These are phyloP conservation scores for Gilbertella persicaria DNA, from an alignment of 371 early-diverging fungal genomes.

Conservation along the genomic window DNA sequence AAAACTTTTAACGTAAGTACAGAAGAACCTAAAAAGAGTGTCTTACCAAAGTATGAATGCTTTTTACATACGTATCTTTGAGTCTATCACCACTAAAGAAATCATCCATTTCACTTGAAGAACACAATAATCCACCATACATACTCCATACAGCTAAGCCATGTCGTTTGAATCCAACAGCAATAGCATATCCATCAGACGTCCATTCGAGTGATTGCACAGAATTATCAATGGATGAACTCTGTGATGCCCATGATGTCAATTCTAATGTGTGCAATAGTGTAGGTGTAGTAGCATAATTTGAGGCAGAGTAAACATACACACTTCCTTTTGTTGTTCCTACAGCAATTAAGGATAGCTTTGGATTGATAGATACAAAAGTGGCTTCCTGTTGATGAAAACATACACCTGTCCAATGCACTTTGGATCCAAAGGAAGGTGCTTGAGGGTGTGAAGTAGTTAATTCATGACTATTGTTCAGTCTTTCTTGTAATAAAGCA, in stretches of 20 bases:
- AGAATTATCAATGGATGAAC: neutral
- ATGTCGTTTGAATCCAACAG: slow-evolving; percentile 64
- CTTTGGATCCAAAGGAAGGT: slow-evolving; percentile 33
- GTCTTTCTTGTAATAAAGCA: slow-evolving; percentile 5
- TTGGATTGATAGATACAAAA: slow-evolving; percentile 43
- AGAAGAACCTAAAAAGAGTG: neutral
- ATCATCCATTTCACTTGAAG: slow-evolving; percentile 49
- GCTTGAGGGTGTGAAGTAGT: slow-evolving; percentile 13
- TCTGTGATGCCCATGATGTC: slow-evolving; percentile 19
- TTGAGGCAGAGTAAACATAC: slow-evolving; percentile 42
- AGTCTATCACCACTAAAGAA: slow-evolving; percentile 24
- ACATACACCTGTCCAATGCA: slow-evolving; percentile 42
- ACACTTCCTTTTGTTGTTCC: slow-evolving; percentile 44
- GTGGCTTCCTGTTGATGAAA: slow-evolving; percentile 42
- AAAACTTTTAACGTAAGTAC: slow-evolving; percentile 55
- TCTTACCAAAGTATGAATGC: slow-evolving; percentile 62
- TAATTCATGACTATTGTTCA: slow-evolving; percentile 3
- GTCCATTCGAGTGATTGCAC: slow-evolving; percentile 67
- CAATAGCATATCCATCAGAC: slow-evolving; percentile 74
- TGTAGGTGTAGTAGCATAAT: slow-evolving; percentile 30
- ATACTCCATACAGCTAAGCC: slow-evolving; percentile 81
- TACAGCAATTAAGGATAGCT: slow-evolving; percentile 48
- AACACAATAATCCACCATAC: slow-evolving; percentile 72
- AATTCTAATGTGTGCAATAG: slow-evolving; percentile 36
- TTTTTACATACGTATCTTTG: slow-evolving; percentile 62